Conservation (phyloP, 139 green algal genomes). For the Yamagishiella unicocca region DNA sequence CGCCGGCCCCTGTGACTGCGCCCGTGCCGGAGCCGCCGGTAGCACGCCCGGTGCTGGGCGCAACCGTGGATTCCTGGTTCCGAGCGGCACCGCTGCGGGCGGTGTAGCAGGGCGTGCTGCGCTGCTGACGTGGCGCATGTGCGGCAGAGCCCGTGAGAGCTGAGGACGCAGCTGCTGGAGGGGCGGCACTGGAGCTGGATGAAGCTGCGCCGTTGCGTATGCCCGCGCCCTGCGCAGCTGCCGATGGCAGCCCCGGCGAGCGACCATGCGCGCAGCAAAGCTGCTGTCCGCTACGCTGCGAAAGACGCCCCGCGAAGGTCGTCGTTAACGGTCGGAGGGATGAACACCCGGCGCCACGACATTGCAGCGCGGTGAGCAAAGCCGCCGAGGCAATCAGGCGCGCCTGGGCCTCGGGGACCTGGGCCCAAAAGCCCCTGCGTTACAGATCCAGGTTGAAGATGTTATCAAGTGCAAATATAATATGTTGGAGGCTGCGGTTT, state of each 20-base stretch:
- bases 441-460: no score
- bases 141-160: no score
- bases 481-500: no score
- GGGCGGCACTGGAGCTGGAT: no score
- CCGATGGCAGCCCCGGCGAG: no score
- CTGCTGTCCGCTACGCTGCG: conserved; percentile 8
- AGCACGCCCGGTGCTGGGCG: no score
- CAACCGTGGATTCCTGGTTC: neutral
- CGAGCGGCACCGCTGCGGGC: neutral
- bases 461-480: no score
- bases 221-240: neutral
- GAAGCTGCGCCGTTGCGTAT: no score
- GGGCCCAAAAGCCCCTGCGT: conserved; percentile 10
- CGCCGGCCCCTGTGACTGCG: no score
- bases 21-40: no score
- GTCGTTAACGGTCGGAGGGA: neutral
- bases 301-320: neutral
- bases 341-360: neutral
- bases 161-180: no score
- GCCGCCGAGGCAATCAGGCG: conserved; percentile 22
- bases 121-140: no score
- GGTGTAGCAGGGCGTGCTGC: neutral
- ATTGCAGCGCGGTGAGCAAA: conserved; percentile 14
- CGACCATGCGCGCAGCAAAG: conserved; percentile 9
- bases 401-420: neutral